These are phyloP conservation scores for Cladosporium sp. DNA, from an alignment of 2,329 filamentous ascomycete genomes.

Conservation along the genomic window DNA sequence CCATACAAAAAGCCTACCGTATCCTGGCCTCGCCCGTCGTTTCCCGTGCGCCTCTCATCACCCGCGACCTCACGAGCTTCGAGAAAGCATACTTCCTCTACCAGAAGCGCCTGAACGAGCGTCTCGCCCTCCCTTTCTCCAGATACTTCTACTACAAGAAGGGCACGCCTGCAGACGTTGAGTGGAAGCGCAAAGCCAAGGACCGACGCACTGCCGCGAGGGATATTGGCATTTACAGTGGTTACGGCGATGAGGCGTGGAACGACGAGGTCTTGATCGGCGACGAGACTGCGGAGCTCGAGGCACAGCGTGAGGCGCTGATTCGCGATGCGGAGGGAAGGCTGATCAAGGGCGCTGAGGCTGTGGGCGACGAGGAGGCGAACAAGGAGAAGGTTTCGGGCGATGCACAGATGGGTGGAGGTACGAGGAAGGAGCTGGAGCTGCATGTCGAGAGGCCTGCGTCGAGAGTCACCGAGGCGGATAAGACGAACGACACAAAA, in stretches of 20 bases:
- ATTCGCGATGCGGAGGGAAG: conserved; percentile 70
- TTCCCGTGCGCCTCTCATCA: conserved; percentile 84
- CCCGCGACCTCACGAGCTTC: conserved; percentile 79
- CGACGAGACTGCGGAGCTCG: conserved; percentile 64
- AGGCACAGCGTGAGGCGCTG: conserved; percentile 66
- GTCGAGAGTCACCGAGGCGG: conserved; percentile 73
- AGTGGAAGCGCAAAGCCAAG: conserved; percentile 84
- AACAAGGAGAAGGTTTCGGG: conserved; percentile 47
- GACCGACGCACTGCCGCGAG: conserved; percentile 76
- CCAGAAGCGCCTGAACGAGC: conserved; percentile 94
- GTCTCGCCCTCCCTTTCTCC: conserved; percentile 81
- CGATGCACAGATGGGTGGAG: conserved; percentile 30
- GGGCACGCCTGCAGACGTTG: conserved; percentile 77
- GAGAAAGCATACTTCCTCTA: conserved; percentile 95
- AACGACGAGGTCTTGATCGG: conserved; percentile 86
- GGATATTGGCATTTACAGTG: conserved; percentile 83
- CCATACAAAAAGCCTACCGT: conserved; percentile 44
- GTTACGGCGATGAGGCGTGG: conserved; percentile 73
- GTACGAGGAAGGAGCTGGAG: conserved; percentile 24
- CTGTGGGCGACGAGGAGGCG: conserved; percentile 42
- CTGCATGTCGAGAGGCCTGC: conserved; percentile 64
- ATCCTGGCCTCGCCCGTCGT: conserved; percentile 71
- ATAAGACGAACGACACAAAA: conserved; percentile 69
- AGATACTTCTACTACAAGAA: conserved; percentile 94
- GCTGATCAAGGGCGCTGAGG: conserved; percentile 51